Conservation (phyloP, 2,329 filamentous ascomycete genomes). For the Elsinoe batatas region DNA sequence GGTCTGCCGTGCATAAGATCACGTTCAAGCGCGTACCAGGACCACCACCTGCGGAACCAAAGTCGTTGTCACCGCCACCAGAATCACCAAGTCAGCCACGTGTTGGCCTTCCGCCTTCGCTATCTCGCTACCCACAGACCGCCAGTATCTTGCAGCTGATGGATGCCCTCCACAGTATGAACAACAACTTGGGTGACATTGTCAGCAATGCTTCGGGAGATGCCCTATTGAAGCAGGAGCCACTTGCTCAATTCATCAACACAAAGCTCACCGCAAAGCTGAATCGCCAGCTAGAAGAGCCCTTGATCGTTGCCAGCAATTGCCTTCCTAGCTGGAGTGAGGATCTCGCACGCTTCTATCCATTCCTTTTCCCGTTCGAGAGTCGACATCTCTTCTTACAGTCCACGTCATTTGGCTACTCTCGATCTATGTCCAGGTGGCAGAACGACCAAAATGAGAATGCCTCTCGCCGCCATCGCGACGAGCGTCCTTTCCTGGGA, state of each 20-base stretch:
- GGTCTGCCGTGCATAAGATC: slow-evolving; percentile 83
- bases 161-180: slow-evolving; percentile 83
- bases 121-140: slow-evolving; percentile 74
- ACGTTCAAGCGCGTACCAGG: slow-evolving; percentile 82
- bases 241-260: slow-evolving; percentile 90
- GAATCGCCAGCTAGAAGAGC: slow-evolving; percentile 92
- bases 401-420: slow-evolving; percentile 96
- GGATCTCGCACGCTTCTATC: slow-evolving; percentile 84
- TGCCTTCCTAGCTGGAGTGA: slow-evolving; percentile 95
- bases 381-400: slow-evolving; percentile 93
- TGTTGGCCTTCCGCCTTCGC: slow-evolving; percentile 61
- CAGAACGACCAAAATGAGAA: slow-evolving; percentile 79
- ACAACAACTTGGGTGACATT: slow-evolving; percentile 87
- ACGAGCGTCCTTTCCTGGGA: slow-evolving; percentile 85
- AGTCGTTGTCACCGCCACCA: slow-evolving; percentile 49
- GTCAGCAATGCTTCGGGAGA: slow-evolving; percentile 65
- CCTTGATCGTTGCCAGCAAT: slow-evolving; percentile 90
- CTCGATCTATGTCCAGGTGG: slow-evolving; percentile 94
- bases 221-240: slow-evolving; percentile 65
- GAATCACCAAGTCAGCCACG: slow-evolving; percentile 43
- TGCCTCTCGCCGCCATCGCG: slow-evolving; percentile 68
- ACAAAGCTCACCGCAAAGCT: slow-evolving; percentile 96
- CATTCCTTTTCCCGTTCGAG: slow-evolving; percentile 96
- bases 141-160: slow-evolving; percentile 79
- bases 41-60: slow-evolving; percentile 64